These are phyloP conservation scores for Boeremia exigua DNA, from an alignment of 2,329 filamentous ascomycete species.

Conservation along the genomic window DNA sequence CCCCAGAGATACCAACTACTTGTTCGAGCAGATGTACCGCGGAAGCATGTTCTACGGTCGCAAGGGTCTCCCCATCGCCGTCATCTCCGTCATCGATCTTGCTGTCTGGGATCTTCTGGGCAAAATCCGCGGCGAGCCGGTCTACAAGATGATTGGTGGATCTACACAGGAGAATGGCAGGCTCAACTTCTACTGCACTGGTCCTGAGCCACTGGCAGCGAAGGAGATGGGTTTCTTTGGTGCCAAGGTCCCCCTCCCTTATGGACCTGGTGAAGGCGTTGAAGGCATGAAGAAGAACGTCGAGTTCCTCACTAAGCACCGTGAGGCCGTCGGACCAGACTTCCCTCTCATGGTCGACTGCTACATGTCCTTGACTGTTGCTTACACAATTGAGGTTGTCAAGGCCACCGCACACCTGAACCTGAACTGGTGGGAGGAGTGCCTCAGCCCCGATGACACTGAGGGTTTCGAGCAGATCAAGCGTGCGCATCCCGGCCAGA, in stretches of 20 bases:
- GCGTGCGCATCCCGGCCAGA: conserved; percentile 84
- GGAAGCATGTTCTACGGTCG: conserved; percentile 96
- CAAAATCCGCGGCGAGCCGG: conserved; percentile 89
- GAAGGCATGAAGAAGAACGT: conserved; percentile 86
- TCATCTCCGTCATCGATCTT: conserved; percentile 93
- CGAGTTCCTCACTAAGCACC: conserved; percentile 83
- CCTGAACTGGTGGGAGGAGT: conserved; percentile 99
- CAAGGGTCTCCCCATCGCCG: conserved; percentile 86
- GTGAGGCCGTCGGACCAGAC: conserved; percentile 83
- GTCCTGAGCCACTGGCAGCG: conserved; percentile 80
- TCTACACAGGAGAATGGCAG: conserved; percentile 73
- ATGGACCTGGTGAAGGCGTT: conserved; percentile 85
- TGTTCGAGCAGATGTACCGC: conserved; percentile 97
- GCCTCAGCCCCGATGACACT: conserved; percentile 86
- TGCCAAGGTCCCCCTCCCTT: conserved; percentile 87
- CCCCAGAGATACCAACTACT: conserved; percentile 85
- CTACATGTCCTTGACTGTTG: conserved; percentile 94
- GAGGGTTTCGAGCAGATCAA: conserved; percentile 91
- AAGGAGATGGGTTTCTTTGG: conserved; percentile 89
- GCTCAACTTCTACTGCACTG: conserved; percentile 93
- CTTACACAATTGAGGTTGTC: conserved; percentile 90
- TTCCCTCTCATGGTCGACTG: conserved; percentile 96
- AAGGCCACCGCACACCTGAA: conserved; percentile 82
- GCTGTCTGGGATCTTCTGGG: conserved; percentile 92
- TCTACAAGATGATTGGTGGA: conserved; percentile 92